Conservation (phyloP, 2,329 filamentous ascomycete genomes). For the Phaeophleospora eucalypticola region DNA sequence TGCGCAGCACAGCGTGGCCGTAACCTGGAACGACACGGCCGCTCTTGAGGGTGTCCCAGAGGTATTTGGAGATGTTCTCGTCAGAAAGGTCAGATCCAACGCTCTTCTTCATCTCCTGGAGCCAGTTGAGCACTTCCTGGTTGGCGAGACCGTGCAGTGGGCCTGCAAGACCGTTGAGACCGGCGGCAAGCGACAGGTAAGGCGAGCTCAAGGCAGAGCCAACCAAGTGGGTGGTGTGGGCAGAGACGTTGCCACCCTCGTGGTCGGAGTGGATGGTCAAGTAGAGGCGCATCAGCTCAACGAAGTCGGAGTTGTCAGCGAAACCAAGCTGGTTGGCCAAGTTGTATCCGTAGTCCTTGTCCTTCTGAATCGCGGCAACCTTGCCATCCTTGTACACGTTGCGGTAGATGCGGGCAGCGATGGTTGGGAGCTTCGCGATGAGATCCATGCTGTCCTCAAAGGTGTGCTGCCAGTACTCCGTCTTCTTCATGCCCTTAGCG, state of each 20-base stretch:
- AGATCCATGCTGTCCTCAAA: conserved; percentile 99
- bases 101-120: conserved; percentile 95
- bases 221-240: conserved; percentile 97
- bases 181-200: conserved; percentile 92
- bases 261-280: conserved; percentile 99
- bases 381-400: conserved; percentile 99
- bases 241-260: conserved; percentile 98
- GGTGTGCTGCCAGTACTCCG: conserved; percentile 98
- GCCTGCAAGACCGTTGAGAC: conserved; percentile 95
- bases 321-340: conserved; percentile 99
- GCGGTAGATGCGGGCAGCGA: conserved; percentile 98
- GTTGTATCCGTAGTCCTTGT: conserved; percentile 99
- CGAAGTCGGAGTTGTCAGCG: conserved; percentile 88
- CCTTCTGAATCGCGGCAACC: conserved; percentile 91
- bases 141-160: conserved; percentile 98
- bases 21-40: conserved; percentile 97
- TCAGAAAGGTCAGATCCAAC: conserved; percentile 94
- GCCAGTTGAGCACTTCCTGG: conserved; percentile 99
- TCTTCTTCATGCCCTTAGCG: conserved; percentile 98
- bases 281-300: conserved; percentile 98
- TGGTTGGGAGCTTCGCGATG: conserved; percentile 98
- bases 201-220: conserved; percentile 95
- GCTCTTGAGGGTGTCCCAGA: conserved; percentile 93
- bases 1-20: conserved; percentile 97
- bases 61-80: conserved; percentile 95